These are phyloP conservation scores for Phaeotremella skinneri DNA, from an alignment of 768 basidiomycete genomes.

Conservation along the genomic window DNA sequence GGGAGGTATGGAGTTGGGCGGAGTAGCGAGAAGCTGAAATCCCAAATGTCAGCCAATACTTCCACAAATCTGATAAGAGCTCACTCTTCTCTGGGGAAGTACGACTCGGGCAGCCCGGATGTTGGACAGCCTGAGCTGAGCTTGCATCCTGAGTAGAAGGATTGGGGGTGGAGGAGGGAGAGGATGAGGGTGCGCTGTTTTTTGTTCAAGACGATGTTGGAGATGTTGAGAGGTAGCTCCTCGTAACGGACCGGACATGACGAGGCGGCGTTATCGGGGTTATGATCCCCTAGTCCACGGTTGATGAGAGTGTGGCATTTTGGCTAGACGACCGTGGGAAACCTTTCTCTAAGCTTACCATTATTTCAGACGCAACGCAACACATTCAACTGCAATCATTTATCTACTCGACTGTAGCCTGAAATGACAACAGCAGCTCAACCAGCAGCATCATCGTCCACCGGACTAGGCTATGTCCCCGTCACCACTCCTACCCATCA, in stretches of 20 bases:
- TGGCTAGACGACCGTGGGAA: neutral
- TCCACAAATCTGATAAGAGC: constrained; percentile 9
- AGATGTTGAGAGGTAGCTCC: no score
- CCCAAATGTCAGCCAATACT: neutral
- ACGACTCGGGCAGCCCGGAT: constrained; percentile 19
- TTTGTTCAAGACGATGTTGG: no score
- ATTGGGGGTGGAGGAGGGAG: neutral
- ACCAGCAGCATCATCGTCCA: neutral
- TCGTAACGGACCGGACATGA: neutral
- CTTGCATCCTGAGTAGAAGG: constrained; percentile 16
- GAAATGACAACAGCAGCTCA: constrained; percentile 6
- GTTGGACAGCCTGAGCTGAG: constrained; percentile 24
- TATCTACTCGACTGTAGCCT: no score
- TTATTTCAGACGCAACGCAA: neutral
- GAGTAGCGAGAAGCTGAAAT: constrained; percentile 26
- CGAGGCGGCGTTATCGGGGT: neutral
- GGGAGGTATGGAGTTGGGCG: constrained; percentile 17
- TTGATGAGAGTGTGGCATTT: neutral
- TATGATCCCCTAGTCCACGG: neutral
- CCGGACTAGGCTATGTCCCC: constrained; percentile 11
- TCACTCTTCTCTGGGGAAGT: constrained; percentile 29
- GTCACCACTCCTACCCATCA: neutral
- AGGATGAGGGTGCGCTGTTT: no score
- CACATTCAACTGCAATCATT: neutral
- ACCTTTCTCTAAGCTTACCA: no score